These are phyloP conservation scores for Arthrobotrys pseudoclavata DNA, from an alignment of 2,329 filamentous ascomycete species.

Conservation along the genomic window DNA sequence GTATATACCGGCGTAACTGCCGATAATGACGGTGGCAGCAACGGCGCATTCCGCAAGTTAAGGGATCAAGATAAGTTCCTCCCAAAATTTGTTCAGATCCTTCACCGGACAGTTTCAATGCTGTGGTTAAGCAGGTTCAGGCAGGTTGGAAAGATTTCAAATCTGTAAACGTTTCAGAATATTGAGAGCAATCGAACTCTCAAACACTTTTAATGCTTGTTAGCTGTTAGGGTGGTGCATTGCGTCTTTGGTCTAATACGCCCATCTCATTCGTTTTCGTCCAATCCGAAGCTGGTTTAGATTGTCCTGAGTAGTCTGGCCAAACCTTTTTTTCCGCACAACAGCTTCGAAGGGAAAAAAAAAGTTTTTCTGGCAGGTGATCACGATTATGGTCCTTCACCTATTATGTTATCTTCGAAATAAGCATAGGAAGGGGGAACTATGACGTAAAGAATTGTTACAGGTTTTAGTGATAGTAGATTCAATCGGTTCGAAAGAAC, in stretches of 20 bases:
- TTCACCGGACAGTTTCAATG: constrained; percentile 22
- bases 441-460: constrained; percentile 46
- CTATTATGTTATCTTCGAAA: not conserved
- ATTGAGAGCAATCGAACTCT: constrained; percentile 9
- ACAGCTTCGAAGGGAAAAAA: not conserved
- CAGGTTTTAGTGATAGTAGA: not conserved
- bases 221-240: constrained; percentile 11
- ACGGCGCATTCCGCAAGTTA: not conserved
- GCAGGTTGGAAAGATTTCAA: constrained; percentile 27
- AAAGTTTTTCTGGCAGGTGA: constrained; percentile 25
- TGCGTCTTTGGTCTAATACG: constrained; percentile 44
- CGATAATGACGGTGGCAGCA: not conserved
- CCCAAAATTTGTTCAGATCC: constrained; percentile 24
- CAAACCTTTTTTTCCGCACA: constrained; percentile 5
- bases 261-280: not conserved
- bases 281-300: constrained; percentile 20
- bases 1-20: not conserved
- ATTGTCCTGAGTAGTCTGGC: constrained; percentile 18
- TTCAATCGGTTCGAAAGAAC: constrained; percentile 21
- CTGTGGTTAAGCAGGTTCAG: not conserved
- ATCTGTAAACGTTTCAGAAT: constrained; percentile 45
- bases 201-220: constrained; percentile 2
- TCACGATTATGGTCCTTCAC: constrained; percentile 16
- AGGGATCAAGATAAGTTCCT: not conserved
- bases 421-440: not conserved